Conservation (phyloP, 441 rosid genomes). For the Jatropha multifida region DNA sequence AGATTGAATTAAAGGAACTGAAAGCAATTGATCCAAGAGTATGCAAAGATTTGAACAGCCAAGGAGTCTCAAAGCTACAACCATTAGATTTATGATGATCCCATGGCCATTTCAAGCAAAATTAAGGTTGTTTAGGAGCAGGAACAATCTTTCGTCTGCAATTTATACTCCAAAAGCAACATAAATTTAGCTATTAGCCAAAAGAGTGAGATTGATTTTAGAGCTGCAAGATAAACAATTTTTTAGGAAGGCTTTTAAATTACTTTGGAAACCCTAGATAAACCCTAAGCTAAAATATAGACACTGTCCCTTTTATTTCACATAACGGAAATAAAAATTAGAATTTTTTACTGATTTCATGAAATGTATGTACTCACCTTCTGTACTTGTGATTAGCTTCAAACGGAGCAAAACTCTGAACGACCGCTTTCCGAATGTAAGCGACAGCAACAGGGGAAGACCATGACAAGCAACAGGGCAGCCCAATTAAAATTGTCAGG, state of each 20-base stretch:
- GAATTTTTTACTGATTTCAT: too few species aligned
- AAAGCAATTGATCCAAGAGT: constrained; percentile 62
- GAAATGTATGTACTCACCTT: too few species aligned
- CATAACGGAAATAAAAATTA: too few species aligned
- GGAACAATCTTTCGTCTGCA: constrained; percentile 27
- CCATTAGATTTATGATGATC: constrained; percentile 38
- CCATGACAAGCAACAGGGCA: too few species aligned
- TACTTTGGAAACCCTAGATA: too few species aligned
- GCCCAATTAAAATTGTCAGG: too few species aligned
- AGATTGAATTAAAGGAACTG: constrained; percentile 45
- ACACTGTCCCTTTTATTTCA: too few species aligned
- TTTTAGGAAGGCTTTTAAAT: background rate
- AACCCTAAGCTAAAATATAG: too few species aligned
- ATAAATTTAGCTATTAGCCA: background rate
- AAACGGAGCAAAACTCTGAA: too few species aligned
- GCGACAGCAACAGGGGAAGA: too few species aligned
- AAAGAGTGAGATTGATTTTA: background rate
- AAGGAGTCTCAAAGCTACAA: constrained; percentile 64
- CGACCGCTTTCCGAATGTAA: too few species aligned
- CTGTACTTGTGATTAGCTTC: too few species aligned
- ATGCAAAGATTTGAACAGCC: constrained; percentile 77
- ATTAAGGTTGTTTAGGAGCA: constrained; percentile 39
- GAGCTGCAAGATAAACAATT: background rate
- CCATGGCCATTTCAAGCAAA: constrained; percentile 92
- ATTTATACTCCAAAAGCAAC: background rate